Conservation (phyloP, 192 early-diverging fungal species). For the Coemansia sp. region DNA sequence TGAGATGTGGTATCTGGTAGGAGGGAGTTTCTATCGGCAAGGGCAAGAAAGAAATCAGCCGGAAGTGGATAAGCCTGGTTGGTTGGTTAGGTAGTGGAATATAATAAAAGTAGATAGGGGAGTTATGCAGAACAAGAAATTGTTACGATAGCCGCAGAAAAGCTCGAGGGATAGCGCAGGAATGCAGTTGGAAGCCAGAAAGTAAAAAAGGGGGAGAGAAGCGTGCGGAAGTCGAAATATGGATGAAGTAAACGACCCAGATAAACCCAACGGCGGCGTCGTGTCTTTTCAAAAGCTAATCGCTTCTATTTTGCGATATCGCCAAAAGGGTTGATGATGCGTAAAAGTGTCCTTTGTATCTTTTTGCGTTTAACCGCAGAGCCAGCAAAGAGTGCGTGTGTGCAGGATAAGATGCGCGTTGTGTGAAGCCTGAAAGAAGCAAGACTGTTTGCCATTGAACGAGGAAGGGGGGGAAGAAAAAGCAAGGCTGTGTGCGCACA, state of each 20-base stretch:
- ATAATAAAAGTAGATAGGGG: not conserved
- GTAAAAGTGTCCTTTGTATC: not conserved
- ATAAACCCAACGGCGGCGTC: not conserved
- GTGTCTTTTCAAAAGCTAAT: not conserved
- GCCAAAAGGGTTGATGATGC: not conserved
- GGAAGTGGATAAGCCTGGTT: not conserved
- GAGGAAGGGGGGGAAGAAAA: not conserved
- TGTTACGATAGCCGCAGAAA: not conserved
- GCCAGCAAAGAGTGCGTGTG: not conserved
- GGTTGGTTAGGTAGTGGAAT: not conserved
- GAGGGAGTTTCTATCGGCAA: not conserved
- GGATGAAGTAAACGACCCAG: not conserved
- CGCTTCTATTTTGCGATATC: not conserved
- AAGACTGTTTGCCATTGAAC: not conserved
- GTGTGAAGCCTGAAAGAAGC: not conserved
- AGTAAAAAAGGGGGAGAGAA: not conserved
- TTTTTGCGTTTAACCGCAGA: slow-evolving; percentile 3
- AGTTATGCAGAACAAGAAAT: not conserved
- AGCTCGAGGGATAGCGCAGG: not conserved
- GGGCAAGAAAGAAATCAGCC: not conserved
- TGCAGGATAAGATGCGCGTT: not conserved
- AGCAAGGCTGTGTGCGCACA: not conserved
- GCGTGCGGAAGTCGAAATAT: slow-evolving; percentile 4
- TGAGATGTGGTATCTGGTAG: not conserved
- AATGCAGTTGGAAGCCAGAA: not conserved